Conservation (phyloP, 345 rosid genomes). For the Euphorbia peplus region DNA sequence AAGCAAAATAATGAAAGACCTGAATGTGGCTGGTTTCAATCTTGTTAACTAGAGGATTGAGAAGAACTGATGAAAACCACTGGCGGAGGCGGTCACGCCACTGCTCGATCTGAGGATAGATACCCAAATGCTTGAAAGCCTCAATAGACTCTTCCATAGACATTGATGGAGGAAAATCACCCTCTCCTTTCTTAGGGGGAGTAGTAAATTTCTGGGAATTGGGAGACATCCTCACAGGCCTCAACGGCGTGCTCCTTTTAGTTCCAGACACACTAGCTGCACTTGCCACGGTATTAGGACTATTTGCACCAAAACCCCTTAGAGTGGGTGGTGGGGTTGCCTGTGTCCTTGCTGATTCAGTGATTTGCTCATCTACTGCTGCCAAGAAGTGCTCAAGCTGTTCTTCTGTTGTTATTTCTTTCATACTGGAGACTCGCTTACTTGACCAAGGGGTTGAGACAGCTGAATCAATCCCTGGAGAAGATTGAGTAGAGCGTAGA, state of each 20-base stretch:
- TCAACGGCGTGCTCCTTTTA: conserved; percentile 78
- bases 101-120: conserved; percentile 86
- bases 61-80: conserved; percentile 83
- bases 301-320: conserved; percentile 57
- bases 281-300: conserved; percentile 63
- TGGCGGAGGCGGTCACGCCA: conserved; percentile 94
- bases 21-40: conserved; percentile 80
- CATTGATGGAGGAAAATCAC: conserved; percentile 86
- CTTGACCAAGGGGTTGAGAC: conserved; percentile 79
- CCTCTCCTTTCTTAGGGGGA: conserved; percentile 97
- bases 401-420: conserved; percentile 79
- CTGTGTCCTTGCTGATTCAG: conserved; percentile 69
- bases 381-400: conserved; percentile 85
- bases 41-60: conserved; percentile 73
- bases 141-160: conserved; percentile 82
- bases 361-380: conserved; percentile 69
- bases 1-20: conserved; percentile 37
- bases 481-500: conserved; percentile 48
- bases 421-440: conserved; percentile 46
- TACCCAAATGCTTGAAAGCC: conserved; percentile 70
- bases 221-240: conserved; percentile 97
- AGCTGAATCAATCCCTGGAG: conserved; percentile 57
- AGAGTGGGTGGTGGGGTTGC: conserved; percentile 77
- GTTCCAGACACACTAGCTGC: conserved; percentile 78
- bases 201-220: conserved; percentile 88